A percentile compares a stretch with the other conserved stretches of the same genome.
These are phyloP conservation scores for Artemisia annua DNA, from an alignment of 129 eudicot species.

Conservation along the genomic window DNA sequence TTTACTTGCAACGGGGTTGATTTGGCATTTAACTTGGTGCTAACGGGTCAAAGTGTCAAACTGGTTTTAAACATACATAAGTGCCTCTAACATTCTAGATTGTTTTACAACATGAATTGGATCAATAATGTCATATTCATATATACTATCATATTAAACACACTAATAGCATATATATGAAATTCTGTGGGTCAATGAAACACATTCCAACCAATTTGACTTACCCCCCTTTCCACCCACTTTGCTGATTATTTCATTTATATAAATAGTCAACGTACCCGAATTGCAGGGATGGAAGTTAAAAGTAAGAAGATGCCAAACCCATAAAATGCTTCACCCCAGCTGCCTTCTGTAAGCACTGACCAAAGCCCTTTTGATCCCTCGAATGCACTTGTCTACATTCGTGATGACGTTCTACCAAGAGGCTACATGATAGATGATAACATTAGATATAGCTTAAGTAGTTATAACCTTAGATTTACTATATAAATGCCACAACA, in stretches of 20 bases:
- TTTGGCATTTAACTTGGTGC: too few species aligned
- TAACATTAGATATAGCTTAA: background rate
- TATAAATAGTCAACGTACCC: constrained; percentile 28
- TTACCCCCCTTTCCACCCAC: too few species aligned
- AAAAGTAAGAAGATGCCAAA: constrained; percentile 68
- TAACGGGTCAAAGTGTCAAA: too few species aligned
- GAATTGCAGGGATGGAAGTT: constrained; percentile 77
- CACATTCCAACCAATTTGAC: too few species aligned
- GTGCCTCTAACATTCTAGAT: too few species aligned
- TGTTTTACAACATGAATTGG: too few species aligned
- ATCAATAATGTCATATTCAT: too few species aligned
- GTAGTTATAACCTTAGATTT: background rate
- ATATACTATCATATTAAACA: too few species aligned
- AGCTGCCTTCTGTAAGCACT: constrained; percentile 55
- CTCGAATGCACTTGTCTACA: constrained; percentile 72
- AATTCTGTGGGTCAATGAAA: too few species aligned
- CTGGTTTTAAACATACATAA: too few species aligned
- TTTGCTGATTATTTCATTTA: background rate
- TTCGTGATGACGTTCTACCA: constrained; percentile 68
- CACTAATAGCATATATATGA: too few species aligned
- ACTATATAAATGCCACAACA: constrained; percentile 34
- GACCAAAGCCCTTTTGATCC: constrained; percentile 69
- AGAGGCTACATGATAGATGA: constrained; percentile 46
- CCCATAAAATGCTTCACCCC: constrained; percentile 72
- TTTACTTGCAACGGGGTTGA: too few species aligned